Percentiles rank a stretch among this genome's conserved stretches.
These are phyloP conservation scores for Citrus medica DNA, from an alignment of 345 rosid genomes.

Conservation along the genomic window DNA sequence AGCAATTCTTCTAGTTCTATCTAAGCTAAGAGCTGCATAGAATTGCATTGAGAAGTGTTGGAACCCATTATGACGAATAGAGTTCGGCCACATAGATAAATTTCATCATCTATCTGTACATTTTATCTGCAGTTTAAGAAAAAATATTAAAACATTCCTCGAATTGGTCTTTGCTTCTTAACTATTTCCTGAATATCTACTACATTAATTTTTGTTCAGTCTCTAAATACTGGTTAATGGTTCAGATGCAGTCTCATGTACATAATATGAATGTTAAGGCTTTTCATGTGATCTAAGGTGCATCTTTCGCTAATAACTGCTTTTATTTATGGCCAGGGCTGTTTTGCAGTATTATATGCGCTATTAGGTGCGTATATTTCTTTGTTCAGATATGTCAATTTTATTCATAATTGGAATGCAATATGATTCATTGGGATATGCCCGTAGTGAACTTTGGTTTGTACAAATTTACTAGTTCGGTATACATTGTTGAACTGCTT, in stretches of 20 bases:
- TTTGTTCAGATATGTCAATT: background rate
- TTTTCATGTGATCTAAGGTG: background rate
- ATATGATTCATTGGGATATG: background rate
- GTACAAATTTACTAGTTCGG: background rate
- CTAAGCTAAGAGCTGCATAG: background rate
- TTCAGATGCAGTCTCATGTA: background rate
- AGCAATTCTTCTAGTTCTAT: background rate
- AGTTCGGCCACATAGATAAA: background rate
- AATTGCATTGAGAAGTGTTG: background rate
- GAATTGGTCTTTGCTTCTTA: background rate
- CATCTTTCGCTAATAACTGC: constrained; percentile 9
- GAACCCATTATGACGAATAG: background rate
- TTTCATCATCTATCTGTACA: background rate
- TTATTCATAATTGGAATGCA: background rate
- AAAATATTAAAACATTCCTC: background rate
- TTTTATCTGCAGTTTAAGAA: background rate
- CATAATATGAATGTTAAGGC: background rate
- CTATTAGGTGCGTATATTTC: constrained; percentile 50
- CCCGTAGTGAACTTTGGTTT: background rate
- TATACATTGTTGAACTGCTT: background rate
- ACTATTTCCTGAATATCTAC: background rate
- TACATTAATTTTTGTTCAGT: background rate
- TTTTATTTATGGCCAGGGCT: constrained; percentile 50
- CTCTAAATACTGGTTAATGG: background rate
- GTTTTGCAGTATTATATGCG: constrained; percentile 54